Conservation (phyloP, 208 protist species). For the Angomonas ambiguus region DNA sequence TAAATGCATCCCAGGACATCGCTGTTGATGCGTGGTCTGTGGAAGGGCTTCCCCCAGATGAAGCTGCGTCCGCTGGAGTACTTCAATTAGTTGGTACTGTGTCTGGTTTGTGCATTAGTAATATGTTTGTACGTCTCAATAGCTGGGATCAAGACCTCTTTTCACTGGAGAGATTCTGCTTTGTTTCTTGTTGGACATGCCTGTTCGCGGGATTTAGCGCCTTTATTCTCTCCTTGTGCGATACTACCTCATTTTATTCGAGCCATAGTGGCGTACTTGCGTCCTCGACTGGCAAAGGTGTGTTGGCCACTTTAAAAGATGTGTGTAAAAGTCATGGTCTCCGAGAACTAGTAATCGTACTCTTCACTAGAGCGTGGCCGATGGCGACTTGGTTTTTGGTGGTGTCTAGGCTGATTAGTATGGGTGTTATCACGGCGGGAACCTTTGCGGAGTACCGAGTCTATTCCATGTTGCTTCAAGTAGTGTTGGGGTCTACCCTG, state of each 20-base stretch:
- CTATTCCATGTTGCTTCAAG: conserved; percentile 8
- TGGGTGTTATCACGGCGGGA: conserved; percentile 8
- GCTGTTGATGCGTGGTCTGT: conserved; percentile 46
- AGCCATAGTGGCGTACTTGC: not conserved
- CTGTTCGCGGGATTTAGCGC: conserved; percentile 3
- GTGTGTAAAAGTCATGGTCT: conserved; percentile 7
- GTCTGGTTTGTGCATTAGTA: conserved; percentile 11
- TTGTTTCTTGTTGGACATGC: not conserved
- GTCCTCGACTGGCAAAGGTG: not conserved
- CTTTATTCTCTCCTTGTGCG: conserved; percentile 8
- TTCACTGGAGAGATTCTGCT: conserved; percentile 7
- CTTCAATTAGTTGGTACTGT: conserved; percentile 18
- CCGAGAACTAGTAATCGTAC: conserved; percentile 12
- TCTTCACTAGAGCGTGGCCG: conserved; percentile 18
- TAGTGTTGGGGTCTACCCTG: not conserved
- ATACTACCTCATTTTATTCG: too few species aligned
- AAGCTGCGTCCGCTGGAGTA: conserved; percentile 7
- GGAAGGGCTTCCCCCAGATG: conserved; percentile 11
- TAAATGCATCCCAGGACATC: conserved; percentile 40
- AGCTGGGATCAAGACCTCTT: not conserved
- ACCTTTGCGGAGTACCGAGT: conserved; percentile 11
- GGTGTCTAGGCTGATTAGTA: conserved; percentile 8
- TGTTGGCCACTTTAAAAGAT: not conserved
- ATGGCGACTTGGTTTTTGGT: conserved; percentile 10
- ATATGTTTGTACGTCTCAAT: conserved; percentile 17